Base-by-base conservation (phyloP, 1,284 basidiomycete genomes). In the Ustilago nuda region DNA sequence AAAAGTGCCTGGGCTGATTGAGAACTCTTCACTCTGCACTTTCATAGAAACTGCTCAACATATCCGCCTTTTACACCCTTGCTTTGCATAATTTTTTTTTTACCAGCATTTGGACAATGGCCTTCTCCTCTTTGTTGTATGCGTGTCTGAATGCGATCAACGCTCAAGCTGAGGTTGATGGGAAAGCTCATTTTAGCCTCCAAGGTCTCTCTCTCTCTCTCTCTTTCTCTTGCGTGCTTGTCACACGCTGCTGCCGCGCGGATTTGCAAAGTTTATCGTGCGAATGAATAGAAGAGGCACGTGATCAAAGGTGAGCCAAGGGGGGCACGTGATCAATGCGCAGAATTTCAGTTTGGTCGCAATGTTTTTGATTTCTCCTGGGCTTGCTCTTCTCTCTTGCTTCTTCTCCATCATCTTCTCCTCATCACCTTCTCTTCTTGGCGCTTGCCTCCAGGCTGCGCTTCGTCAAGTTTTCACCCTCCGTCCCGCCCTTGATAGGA, bases 1-100 rank as follows among this genome's bases (percentile, higher is more conserved):
- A 92, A 92, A 54, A 92, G 92, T 4, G 91, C 91, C 75, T 97
- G 95, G 94, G 66, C 69, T 9, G 69, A 78, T 45, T 74, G 36
- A 51, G 46, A 19, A 13, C 12, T 32, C 8, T 9, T n/a, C 33
- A 11, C 23, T 33, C 15, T 53, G 9, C 33, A 33, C 13, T 36
- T 53, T 32, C 51, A 53, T 53, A 27, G 3, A 27, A 27, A 27
- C 23, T 27, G 23, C 23, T 27, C 23, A 27, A 27, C 23, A 27
- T 27, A 27, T 27, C 23, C 23, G 23, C 23, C 23, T 27, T 27
- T 27, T n/a, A 35, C 33, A 53, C 35, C 35, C n/a, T 53, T 33
- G 35, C 33, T 53, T 36, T 12, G 51, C 51, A 53, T 53, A 35
- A 36, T 36, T 8, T 53, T n/a, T 36, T 8, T 53, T n/a, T 32